Conservation (phyloP, 164 flowering plant species). For the Platanus orientalis region DNA sequence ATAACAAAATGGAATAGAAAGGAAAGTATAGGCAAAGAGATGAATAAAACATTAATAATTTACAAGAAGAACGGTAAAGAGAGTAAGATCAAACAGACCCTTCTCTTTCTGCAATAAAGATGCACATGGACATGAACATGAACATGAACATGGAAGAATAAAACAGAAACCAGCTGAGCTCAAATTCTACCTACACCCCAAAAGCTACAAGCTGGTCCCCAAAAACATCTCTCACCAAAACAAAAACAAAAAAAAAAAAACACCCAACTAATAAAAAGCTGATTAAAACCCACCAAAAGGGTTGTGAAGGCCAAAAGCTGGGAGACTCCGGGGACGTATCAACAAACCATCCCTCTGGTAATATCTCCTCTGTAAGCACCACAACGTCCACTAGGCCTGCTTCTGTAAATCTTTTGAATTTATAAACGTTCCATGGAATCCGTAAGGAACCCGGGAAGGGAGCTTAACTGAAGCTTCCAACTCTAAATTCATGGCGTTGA, state of each 20-base stretch:
- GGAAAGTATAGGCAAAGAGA: no score
- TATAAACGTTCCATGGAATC: slow-evolving; percentile 88
- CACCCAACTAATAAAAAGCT: no score
- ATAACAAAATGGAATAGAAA: no score
- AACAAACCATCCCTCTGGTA: slow-evolving; percentile 32
- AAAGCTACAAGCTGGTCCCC: slow-evolving; percentile 21
- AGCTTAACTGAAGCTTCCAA: slow-evolving; percentile 59
- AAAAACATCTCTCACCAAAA: background rate
- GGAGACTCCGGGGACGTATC: slow-evolving; percentile 34
- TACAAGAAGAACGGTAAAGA: background rate
- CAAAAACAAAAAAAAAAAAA: background rate
- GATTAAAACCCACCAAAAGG: no score
- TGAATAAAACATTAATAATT: no score
- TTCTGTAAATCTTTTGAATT: slow-evolving; percentile 40
- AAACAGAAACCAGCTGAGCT: slow-evolving; percentile 13
- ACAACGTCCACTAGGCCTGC: slow-evolving; percentile 30
- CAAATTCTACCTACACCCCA: slow-evolving; percentile 4
- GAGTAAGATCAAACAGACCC: no score
- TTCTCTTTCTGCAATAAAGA: no score
- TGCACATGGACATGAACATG: background rate
- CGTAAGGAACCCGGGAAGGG: slow-evolving; percentile 87
- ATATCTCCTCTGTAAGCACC: slow-evolving; percentile 7
- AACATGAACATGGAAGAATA: background rate
- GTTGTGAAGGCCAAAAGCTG: background rate
- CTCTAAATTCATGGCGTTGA: slow-evolving; percentile 55